Conservation (phyloP, 768 basidiomycete genomes). For the Suillus cothurnatus region DNA sequence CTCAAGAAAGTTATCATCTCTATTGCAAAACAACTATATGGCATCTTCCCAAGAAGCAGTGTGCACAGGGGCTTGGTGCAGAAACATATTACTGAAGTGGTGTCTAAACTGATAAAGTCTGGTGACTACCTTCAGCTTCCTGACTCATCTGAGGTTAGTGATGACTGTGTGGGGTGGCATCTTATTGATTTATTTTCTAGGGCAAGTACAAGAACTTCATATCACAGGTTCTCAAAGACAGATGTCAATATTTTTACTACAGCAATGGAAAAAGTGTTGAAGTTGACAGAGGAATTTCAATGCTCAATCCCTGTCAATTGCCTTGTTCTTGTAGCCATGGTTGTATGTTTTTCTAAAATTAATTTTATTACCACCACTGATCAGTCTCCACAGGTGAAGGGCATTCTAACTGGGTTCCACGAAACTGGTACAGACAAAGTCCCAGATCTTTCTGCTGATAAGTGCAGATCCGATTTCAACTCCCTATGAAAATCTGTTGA, state of each 20-base stretch:
- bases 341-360: background rate
- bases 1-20: background rate
- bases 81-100: background rate
- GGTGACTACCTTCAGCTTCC: background rate
- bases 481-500: background rate
- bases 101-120: background rate
- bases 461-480: background rate
- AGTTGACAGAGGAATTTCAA: constrained; percentile 12
- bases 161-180: background rate
- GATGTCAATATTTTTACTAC: background rate
- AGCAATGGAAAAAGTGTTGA: background rate
- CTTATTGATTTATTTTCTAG: background rate
- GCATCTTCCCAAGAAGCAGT: background rate
- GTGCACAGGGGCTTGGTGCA: background rate
- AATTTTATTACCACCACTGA: background rate
- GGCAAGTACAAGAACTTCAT: constrained; percentile 11
- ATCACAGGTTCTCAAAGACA: background rate
- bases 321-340: background rate
- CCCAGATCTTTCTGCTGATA: background rate
- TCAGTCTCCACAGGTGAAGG: background rate
- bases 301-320: background rate
- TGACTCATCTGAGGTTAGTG: background rate
- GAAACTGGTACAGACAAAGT: background rate
- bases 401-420: background rate
- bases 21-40: background rate